These are phyloP conservation scores for Penicillium janthinellum DNA, from an alignment of 2,329 filamentous ascomycete species.

Conservation along the genomic window DNA sequence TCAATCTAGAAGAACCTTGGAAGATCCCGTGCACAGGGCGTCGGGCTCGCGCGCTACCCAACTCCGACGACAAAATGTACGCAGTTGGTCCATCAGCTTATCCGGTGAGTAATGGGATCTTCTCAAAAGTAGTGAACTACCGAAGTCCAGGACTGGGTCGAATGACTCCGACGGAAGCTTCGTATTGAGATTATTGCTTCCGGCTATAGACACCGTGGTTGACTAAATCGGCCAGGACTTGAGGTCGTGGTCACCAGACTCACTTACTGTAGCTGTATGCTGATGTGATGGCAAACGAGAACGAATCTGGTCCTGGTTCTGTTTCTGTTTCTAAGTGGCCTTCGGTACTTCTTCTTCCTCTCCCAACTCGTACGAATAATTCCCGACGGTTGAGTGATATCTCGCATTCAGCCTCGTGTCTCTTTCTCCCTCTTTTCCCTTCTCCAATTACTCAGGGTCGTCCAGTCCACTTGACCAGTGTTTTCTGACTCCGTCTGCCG, in stretches of 20 bases:
- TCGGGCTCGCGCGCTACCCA: conserved; percentile 12
- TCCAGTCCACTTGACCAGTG: background rate
- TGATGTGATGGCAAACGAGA: no score
- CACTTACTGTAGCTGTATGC: no score
- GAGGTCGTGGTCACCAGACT: no score
- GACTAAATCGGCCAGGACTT: no score
- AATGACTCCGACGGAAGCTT: background rate
- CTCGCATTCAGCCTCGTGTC: background rate
- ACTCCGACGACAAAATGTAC: conserved; percentile 5
- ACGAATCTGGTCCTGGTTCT: no score
- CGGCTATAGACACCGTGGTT: no score
- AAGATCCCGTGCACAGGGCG: background rate
- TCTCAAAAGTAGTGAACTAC: no score
- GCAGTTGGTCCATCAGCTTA: background rate
- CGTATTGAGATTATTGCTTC: no score
- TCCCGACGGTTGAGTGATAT: background rate
- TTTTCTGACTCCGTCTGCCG: background rate
- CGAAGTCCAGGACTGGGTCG: no score
- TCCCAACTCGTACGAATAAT: background rate
- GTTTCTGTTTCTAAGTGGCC: background rate
- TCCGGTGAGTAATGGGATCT: background rate
- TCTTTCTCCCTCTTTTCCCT: background rate
- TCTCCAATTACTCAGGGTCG: background rate
- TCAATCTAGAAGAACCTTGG: background rate
- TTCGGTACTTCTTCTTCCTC: background rate